Base-by-base conservation (phyloP, 108 stramenopile genomes). In the Cylindrotheca closterium region DNA sequence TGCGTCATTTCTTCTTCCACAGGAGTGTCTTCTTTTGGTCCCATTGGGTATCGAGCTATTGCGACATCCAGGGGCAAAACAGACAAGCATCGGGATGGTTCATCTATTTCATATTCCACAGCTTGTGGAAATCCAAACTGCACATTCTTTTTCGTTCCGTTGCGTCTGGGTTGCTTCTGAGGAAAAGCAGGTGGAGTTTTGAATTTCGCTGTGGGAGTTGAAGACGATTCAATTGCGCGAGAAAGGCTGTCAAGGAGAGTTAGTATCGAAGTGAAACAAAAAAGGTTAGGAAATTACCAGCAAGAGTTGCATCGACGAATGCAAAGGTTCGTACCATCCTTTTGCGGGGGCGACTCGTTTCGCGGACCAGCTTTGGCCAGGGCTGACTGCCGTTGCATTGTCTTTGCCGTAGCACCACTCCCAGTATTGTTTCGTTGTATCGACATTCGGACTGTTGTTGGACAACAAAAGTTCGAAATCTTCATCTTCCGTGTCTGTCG, bases 71-170 rank as follows among this genome's bases (percentile, higher is more conserved):
- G 37, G 1, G 71, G 63, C n/a, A 73, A 0, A 30, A 64, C 64
- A 22, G 71, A 65, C 1, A 73, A 58, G 3, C 63, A 57, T 2
- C 37, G 48, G 24, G 64, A 8, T n/a, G 64, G 64, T 18, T 33
- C 57, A 60, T 73, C 71, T n/a, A 73, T 46, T 46, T 65, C 71
- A 25, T 73, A 73, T 47, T 73, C 71, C 1, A 53, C 71, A 10
- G 71, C 71, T 65, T 63, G 57, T 47, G 71, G 71, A 24, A 53
- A 34, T 4, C 71, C 71, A 45, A 73, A 73, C 52, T 73, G 71
- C 2, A 73, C 71, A 21, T 7, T 23, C 31, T 54, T 53, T 22
- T 54, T 34, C 26, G 3, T 51, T 17, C 21, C 22, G 7, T 8
- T 51, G 47, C 46, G 67, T n/a, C 32, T 50, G 31, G 8, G 67